Conservation (phyloP, 371 early-diverging fungal species). For the Mucor piriformis region DNA sequence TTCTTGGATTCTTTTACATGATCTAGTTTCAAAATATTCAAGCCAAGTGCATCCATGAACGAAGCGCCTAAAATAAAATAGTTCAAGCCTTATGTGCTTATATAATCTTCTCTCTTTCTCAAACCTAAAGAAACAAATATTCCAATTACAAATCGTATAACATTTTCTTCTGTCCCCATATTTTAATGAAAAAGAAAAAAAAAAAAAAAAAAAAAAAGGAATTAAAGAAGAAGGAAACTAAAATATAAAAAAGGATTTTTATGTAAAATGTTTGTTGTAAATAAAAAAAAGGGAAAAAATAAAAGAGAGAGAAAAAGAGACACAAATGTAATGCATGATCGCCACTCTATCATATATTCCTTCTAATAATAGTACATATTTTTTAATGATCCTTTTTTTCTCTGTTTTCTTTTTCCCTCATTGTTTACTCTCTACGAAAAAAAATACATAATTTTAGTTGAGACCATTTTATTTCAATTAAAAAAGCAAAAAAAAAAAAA, state of each 20-base stretch:
- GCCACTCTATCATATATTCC: slow-evolving; percentile 2
- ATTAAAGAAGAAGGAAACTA: neutral
- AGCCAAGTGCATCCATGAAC: slow-evolving; percentile 71
- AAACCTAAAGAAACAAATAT: slow-evolving; percentile 63
- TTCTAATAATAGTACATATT: neutral
- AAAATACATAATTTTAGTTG: neutral
- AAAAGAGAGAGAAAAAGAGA: slow-evolving; percentile 4
- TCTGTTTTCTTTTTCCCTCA: no score
- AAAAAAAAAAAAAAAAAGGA: slow-evolving; percentile 21
- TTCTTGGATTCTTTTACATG: slow-evolving; percentile 63
- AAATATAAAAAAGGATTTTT: neutral
- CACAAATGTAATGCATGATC: slow-evolving; percentile 6
- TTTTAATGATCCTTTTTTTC: no score
- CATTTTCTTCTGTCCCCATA: slow-evolving; percentile 45
- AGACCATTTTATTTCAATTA: slow-evolving; percentile 2
- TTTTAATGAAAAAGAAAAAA: slow-evolving; percentile 18
- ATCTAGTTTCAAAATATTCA: slow-evolving; percentile 69
- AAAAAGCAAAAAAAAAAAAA: no score
- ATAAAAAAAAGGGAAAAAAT: slow-evolving; percentile 5
- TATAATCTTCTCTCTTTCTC: neutral
- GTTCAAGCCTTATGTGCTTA: no score
- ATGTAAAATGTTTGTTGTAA: neutral
- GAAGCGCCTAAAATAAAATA: slow-evolving; percentile 58
- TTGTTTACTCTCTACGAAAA: no score
- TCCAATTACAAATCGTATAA: slow-evolving; percentile 64